phyloP scores from a whole-genome alignment of 192 early-diverging fungal genomes.

The Backusella parvicylindrica region DNA sequence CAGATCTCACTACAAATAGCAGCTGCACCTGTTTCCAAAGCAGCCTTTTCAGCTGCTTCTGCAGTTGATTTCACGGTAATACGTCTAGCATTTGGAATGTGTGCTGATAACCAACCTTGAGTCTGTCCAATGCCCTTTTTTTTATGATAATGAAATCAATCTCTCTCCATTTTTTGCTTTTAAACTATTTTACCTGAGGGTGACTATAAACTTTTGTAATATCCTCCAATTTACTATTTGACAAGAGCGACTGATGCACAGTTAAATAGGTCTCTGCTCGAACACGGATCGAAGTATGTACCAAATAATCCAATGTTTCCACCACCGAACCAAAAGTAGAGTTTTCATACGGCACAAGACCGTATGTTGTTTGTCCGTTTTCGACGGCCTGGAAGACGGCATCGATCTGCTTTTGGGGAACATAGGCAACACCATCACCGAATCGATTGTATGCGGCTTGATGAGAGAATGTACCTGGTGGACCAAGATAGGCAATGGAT shows the following conservation, averaged over 20 bases:
- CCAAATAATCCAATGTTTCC: conserved; percentile 78
- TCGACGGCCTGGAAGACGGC: conserved; percentile 82
- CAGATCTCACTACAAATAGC: conserved; percentile 82
- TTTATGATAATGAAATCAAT: background rate
- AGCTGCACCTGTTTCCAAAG: conserved; percentile 70
- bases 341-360: conserved; percentile 94
- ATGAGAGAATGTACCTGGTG: conserved; percentile 86
- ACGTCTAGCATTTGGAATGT: conserved; percentile 70
- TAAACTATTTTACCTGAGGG: conserved; percentile 41
- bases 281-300: conserved; percentile 63
- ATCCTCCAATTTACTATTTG: conserved; percentile 55
- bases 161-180: background rate
- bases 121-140: conserved; percentile 68
- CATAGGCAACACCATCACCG: conserved; percentile 73
- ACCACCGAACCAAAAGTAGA: conserved; percentile 86
- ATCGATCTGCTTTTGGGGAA: conserved; percentile 62
- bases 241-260: conserved; percentile 81
- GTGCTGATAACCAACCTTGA: conserved; percentile 62
- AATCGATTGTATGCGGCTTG: conserved; percentile 80
- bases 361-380: conserved; percentile 74
- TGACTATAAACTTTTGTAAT: conserved; percentile 80
- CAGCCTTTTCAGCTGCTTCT: conserved; percentile 84
- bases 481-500: conserved; percentile 87
- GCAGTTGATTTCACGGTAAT: conserved; percentile 80
- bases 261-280: conserved; percentile 78